Evolutionary conservation across 768 basidiomycete genomes (phyloP), one percentile per base, ranked within the genome.

Genomic region (Suillus occidentalis): DNA sequence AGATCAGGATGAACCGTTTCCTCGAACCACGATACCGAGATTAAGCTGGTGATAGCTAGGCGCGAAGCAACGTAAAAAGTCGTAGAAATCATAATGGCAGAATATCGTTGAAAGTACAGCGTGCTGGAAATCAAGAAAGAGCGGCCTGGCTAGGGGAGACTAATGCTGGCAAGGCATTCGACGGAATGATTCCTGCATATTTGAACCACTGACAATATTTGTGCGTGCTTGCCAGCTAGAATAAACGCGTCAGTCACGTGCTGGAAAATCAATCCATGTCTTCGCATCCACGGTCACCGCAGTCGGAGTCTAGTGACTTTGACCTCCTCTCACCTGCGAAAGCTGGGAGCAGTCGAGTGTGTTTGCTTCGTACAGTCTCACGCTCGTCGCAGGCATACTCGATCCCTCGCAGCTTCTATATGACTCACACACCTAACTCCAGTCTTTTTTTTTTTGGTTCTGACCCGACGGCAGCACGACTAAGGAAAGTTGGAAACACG

Each of bases 181-280:
- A 53, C 18, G 10, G 10, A 28, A 9, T 2, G 10, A 53, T 53
- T 28, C 50, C 16, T 18, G 8, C 16, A 52, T 52, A 31, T 31
- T 31, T 31, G 10, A 31, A 31, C 31, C 12, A 20, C 18, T 9
- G 22, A 31, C 6, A 12, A n/a, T 31, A 55, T 55, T 55, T 55
- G 53, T 20, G 53, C 53, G 31, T 55, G 53, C 20, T 55, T 55
- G 31, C 53, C 31, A 6, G 12, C 50, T 31, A 8, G 2, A 53
- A 53, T 53, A 53, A 53, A 28, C 25, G 31, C 31, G 53, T 55
- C 31, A 20, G 31, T 55, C 53, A 55, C 53, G 53, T 55, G 53
- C 7, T n/a, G 1, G 1, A 55, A 34, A 55, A 55, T 34, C 53
- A 55, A 34, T 18, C 6, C 22, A 22, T 14, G n/a, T 37, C 37